Conservation (phyloP, 805 yeast species). For the Hanseniaspora meyeri region DNA sequence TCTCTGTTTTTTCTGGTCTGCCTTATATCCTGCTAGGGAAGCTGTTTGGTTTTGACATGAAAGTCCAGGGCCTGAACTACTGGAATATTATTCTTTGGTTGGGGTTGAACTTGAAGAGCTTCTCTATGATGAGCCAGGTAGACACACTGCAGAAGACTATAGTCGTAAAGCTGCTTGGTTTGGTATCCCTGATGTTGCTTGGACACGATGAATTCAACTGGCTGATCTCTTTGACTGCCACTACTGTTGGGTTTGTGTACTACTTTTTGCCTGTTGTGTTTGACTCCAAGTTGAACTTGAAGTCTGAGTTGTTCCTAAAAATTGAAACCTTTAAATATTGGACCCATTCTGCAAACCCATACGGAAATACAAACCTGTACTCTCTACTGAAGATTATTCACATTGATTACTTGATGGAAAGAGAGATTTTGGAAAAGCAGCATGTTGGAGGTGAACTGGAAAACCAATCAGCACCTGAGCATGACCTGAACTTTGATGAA, state of each 20-base stretch:
- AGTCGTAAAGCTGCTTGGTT: not conserved
- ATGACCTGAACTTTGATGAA: conserved; percentile 1
- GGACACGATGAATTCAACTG: conserved; percentile 7
- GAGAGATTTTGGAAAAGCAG: conserved; percentile 3
- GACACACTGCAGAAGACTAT: not conserved
- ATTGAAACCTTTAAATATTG: conserved; percentile 12
- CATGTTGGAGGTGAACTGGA: conserved; percentile 22
- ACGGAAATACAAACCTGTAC: conserved; percentile 1
- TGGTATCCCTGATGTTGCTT: not conserved
- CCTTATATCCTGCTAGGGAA: conserved; percentile 44
- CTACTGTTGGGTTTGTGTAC: conserved; percentile 3
- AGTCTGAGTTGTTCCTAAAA: conserved; percentile 9
- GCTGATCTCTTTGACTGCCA: conserved; percentile 1
- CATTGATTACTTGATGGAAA: conserved; percentile 10
- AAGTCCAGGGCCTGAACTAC: conserved; percentile 8
- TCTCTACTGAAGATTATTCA: conserved; percentile 6
- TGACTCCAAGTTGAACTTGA: conserved; percentile 9
- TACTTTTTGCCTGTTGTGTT: conserved; percentile 3
- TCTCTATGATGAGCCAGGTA: not conserved
- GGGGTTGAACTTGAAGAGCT: not conserved
- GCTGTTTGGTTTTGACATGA: conserved; percentile 15
- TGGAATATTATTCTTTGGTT: conserved; percentile 11
- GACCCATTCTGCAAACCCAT: conserved; percentile 7
- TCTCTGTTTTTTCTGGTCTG: conserved; percentile 59
- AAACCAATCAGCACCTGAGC: conserved; percentile 15